A percentile compares a stretch with the other conserved stretches of the same genome.
These are phyloP conservation scores for Populus tremula DNA, from an alignment of 345 rosid species.

Conservation along the genomic window DNA sequence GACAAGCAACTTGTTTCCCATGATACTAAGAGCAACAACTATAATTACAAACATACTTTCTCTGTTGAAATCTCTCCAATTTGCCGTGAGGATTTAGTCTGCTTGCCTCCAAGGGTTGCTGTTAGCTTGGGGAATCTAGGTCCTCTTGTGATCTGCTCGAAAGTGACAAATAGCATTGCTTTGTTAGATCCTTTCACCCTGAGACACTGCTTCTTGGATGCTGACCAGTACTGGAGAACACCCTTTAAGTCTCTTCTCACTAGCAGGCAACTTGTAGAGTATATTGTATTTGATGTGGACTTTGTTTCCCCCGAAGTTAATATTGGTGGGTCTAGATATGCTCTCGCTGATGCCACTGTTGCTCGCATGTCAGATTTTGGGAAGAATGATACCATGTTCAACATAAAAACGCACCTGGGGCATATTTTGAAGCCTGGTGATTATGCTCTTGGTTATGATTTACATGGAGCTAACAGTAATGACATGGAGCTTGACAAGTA, in stretches of 20 bases:
- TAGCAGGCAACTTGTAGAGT: slow-evolving; percentile 57
- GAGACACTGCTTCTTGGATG: slow-evolving; percentile 51
- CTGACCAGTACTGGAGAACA: slow-evolving; percentile 51
- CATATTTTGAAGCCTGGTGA: slow-evolving; percentile 57
- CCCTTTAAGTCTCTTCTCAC: slow-evolving; percentile 42
- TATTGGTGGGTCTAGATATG: slow-evolving; percentile 49
- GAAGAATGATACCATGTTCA: slow-evolving; percentile 40
- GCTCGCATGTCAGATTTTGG: slow-evolving; percentile 53
- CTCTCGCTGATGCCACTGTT: slow-evolving; percentile 46
- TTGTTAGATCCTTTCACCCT: slow-evolving; percentile 48
- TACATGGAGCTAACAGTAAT: slow-evolving; percentile 47
- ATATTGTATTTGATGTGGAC: slow-evolving; percentile 53
- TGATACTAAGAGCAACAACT: slow-evolving; percentile 51
- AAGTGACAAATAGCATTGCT: slow-evolving; percentile 52
- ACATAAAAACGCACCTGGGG: slow-evolving; percentile 50
- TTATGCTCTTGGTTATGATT: slow-evolving; percentile 51
- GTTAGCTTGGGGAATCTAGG: slow-evolving; percentile 52
- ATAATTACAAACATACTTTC: slow-evolving; percentile 55
- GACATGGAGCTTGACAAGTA: slow-evolving; percentile 51
- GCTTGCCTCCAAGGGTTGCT: slow-evolving; percentile 45
- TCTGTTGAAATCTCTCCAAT: slow-evolving; percentile 56
- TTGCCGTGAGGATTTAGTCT: slow-evolving; percentile 56
- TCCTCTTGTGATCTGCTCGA: slow-evolving; percentile 58
- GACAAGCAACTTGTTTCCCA: slow-evolving; percentile 56
- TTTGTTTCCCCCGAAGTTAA: slow-evolving; percentile 30